Conservation (phyloP, 2,329 filamentous ascomycete species). For the Paradendryphiella salina region DNA sequence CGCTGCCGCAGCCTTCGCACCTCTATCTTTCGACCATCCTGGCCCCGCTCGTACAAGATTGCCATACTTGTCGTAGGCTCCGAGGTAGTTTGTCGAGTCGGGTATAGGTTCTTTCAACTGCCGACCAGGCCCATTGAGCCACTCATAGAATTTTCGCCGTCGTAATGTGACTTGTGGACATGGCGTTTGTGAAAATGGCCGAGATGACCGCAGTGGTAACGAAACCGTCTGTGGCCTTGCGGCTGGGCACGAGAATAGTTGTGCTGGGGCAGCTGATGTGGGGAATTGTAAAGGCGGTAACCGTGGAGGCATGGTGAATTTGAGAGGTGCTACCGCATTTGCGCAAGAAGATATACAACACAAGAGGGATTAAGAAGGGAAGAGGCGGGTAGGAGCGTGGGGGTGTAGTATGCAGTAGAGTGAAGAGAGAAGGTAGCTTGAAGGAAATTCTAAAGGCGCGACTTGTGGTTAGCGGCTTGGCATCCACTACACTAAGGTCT, state of each 20-base stretch:
- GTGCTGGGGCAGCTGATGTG: slow-evolving; percentile 22
- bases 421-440: slow-evolving; percentile 8
- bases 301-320: slow-evolving; percentile 41
- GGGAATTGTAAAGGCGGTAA: slow-evolving; percentile 38
- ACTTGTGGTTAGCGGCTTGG: slow-evolving; percentile 10
- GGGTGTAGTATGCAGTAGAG: slow-evolving; percentile 16
- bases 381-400: slow-evolving; percentile 11
- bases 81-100: slow-evolving; percentile 59
- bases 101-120: slow-evolving; percentile 54
- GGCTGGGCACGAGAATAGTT: slow-evolving; percentile 22
- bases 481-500: not conserved
- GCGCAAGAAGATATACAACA: slow-evolving; percentile 13
- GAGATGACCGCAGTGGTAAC: slow-evolving; percentile 29
- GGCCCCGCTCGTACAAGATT: slow-evolving; percentile 49
- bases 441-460: slow-evolving; percentile 13
- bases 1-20: slow-evolving; percentile 23
- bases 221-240: slow-evolving; percentile 31
- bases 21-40: slow-evolving; percentile 24
- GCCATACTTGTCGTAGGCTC: slow-evolving; percentile 57
- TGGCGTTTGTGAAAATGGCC: slow-evolving; percentile 45
- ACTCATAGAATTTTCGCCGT: slow-evolving; percentile 60
- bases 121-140: slow-evolving; percentile 60
- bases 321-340: slow-evolving; percentile 37
- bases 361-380: slow-evolving; percentile 7
- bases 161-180: slow-evolving; percentile 52